Evolutionary conservation across 345 rosid species (phyloP).

Genomic region (Bruguiera gymnorhiza): DNA sequence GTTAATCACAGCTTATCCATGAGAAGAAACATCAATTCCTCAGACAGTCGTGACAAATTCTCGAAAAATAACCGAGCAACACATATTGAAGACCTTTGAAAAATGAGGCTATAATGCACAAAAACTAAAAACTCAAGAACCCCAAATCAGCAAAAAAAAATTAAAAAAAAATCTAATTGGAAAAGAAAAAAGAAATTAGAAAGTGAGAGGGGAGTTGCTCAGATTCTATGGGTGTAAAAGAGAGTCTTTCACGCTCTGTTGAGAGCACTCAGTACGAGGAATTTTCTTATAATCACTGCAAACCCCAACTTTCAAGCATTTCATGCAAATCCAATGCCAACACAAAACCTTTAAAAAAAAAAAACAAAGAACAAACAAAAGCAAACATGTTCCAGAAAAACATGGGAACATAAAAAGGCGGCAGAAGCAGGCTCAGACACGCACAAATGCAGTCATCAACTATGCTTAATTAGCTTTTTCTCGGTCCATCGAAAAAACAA

Average conservation of each 20-base stretch:
- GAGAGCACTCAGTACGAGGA: conserved; percentile 31
- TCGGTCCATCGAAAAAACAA: conserved; percentile 15
- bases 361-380: neutral
- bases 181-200: neutral
- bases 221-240: conserved; percentile 38
- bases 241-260: conserved; percentile 28
- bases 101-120: too few relatives aligned
- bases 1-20: too few relatives aligned
- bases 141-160: neutral
- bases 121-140: too few relatives aligned
- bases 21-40: too few relatives aligned
- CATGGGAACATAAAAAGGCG: neutral
- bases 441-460: conserved; percentile 51
- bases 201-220: conserved; percentile 16
- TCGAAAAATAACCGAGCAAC: too few relatives aligned
- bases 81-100: too few relatives aligned
- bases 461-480: neutral
- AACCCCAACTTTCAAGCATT: neutral
- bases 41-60: too few relatives aligned
- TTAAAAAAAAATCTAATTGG: neutral
- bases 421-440: conserved; percentile 42
- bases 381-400: neutral
- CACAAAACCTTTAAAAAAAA: neutral
- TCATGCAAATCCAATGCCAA: neutral
- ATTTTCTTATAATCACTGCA: conserved; percentile 30